phyloP scores from a whole-genome alignment of 192 early-diverging fungal species.

The Blastocladiella britannica region DNA sequence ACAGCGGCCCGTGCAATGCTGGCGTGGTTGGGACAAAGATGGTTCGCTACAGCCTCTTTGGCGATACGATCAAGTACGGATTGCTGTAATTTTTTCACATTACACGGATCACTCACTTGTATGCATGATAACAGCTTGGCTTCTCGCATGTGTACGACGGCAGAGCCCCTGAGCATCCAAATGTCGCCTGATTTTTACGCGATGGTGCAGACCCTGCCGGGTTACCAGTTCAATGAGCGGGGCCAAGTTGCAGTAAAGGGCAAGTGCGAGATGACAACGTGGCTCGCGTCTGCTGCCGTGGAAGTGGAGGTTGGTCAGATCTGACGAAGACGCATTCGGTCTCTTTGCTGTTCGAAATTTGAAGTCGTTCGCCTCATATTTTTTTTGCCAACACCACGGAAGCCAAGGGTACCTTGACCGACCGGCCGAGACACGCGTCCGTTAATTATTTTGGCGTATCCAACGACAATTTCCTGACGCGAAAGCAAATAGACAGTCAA shows the following conservation, averaged over 20 bases:
- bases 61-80: background rate
- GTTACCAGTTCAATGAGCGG: background rate
- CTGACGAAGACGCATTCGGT: too few species aligned
- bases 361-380: too few species aligned
- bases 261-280: background rate
- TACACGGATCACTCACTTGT: background rate
- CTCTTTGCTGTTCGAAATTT: too few species aligned
- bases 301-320: too few species aligned
- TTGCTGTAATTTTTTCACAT: background rate
- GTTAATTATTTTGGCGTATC: too few species aligned
- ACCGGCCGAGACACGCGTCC: too few species aligned
- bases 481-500: too few species aligned
- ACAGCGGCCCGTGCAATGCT: background rate
- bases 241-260: background rate
- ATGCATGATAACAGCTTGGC: background rate
- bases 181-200: background rate
- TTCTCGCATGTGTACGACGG: background rate
- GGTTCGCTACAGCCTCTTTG: background rate
- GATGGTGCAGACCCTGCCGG: background rate
- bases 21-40: background rate
- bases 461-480: too few species aligned
- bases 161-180: background rate
- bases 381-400: too few species aligned
- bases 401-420: too few species aligned
- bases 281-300: too few species aligned